Percentiles rank a stretch among this genome's conserved stretches.
phyloP scores from a whole-genome alignment of 2,329 filamentous ascomycete genomes.

The Phyllosticta citribraziliensis region DNA sequence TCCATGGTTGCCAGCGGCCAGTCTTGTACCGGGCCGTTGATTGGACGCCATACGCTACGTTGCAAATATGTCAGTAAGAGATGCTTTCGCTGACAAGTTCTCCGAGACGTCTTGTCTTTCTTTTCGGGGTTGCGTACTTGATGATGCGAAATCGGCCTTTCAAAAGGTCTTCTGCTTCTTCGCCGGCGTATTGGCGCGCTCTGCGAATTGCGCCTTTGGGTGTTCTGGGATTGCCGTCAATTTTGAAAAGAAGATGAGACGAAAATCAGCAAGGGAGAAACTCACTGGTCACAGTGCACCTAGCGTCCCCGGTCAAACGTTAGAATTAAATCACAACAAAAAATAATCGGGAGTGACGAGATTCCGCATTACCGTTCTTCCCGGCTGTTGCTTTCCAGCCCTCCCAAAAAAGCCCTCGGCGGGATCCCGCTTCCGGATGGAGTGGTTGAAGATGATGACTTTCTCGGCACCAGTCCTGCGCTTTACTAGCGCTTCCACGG shows the following conservation, averaged over 20 bases:
- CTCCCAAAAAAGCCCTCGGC: neutral
- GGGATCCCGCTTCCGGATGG: neutral
- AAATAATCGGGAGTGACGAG: too few relatives aligned
- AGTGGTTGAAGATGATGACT: slow-evolving; percentile 13
- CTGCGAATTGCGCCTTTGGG: neutral
- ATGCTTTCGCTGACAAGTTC: too few relatives aligned
- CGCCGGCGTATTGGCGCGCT: neutral
- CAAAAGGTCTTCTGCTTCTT: neutral
- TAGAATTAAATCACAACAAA: too few relatives aligned
- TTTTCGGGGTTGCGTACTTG: neutral
- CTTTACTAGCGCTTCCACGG: slow-evolving; percentile 11
- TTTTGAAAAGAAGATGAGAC: neutral
- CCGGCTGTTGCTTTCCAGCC: neutral
- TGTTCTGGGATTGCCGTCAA: neutral
- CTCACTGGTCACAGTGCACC: slow-evolving; percentile 1
- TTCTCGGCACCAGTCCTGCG: slow-evolving; percentile 10
- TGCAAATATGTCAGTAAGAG: too few relatives aligned
- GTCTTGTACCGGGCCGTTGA: neutral
- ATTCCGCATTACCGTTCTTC: neutral
- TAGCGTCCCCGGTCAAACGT: too few relatives aligned
- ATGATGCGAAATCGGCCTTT: neutral
- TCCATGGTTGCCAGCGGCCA: slow-evolving; percentile 11
- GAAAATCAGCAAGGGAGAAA: neutral
- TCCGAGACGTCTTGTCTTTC: neutral
- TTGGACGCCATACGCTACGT: neutral